Conservation (phyloP, 164 flowering plant genomes). For the Tetrastigma voinierianum region DNA sequence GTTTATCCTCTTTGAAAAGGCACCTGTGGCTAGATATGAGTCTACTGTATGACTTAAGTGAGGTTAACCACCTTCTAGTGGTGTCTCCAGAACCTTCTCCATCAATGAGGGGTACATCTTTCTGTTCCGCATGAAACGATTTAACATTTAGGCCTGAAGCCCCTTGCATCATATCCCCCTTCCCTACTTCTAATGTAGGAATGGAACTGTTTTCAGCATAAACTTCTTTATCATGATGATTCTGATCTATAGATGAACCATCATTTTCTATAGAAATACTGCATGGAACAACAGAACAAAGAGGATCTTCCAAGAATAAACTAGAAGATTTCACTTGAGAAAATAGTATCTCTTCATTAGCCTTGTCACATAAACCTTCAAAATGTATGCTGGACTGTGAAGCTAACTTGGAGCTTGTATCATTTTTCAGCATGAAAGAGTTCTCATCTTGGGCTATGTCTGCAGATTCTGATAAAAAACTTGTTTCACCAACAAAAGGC, state of each 20-base stretch:
- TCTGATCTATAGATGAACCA: slow-evolving; percentile 9
- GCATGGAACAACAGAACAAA: slow-evolving; percentile 90
- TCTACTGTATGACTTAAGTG: slow-evolving; percentile 57
- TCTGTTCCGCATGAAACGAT: slow-evolving; percentile 14
- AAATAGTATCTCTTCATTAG: slow-evolving; percentile 21
- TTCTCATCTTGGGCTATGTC: slow-evolving; percentile 57
- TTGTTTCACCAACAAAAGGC: slow-evolving; percentile 48
- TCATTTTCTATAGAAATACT: slow-evolving; percentile 51
- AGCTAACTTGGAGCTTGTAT: slow-evolving; percentile 17
- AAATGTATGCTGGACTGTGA: slow-evolving; percentile 35
- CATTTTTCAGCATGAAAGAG: slow-evolving; percentile 44
- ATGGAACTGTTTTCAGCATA: slow-evolving; percentile 16
- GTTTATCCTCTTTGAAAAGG: slow-evolving; percentile 6
- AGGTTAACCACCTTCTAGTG: slow-evolving; percentile 30
- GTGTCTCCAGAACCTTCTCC: slow-evolving; percentile 21
- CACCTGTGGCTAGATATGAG: slow-evolving; percentile 19
- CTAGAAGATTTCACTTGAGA: slow-evolving; percentile 48
- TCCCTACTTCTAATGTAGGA: slow-evolving; percentile 9
- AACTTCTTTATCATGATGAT: slow-evolving; percentile 19
- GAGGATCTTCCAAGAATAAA: slow-evolving; percentile 65
- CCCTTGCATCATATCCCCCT: slow-evolving; percentile 12
- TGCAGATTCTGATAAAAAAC: slow-evolving; percentile 79
- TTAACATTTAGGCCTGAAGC: slow-evolving; percentile 15
- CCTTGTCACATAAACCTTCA: slow-evolving; percentile 27
- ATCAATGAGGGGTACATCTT: slow-evolving; percentile 10